Evolutionary conservation across 768 basidiomycete species (phyloP).

Genomic region (Macrolepiota albuminosa): DNA sequence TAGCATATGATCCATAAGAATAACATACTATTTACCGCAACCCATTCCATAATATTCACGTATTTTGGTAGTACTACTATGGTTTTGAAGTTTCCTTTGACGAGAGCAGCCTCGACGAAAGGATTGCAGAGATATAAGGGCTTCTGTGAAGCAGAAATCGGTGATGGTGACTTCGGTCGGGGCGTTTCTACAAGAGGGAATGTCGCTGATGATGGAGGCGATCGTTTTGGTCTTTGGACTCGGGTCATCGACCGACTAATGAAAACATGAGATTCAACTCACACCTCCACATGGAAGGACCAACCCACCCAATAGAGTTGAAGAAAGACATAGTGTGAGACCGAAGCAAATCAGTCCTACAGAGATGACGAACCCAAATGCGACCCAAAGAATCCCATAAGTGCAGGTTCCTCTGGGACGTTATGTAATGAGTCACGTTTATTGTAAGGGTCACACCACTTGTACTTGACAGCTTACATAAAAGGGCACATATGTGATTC

Average conservation of each 20-base stretch:
- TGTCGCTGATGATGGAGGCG: slow-evolving; percentile 67
- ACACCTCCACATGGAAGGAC: background rate
- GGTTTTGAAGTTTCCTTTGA: slow-evolving; percentile 97
- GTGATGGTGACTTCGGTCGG: slow-evolving; percentile 31
- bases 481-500: no score
- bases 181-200: slow-evolving; percentile 45
- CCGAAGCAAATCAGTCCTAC: slow-evolving; percentile 29
- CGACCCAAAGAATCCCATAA: background rate
- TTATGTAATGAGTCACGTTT: background rate
- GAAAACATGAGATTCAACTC: slow-evolving; percentile 4
- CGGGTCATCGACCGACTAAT: slow-evolving; percentile 72
- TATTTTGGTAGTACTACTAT: slow-evolving; percentile 95
- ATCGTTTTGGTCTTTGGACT: slow-evolving; percentile 66
- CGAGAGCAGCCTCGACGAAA: slow-evolving; percentile 94
- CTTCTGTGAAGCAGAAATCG: slow-evolving; percentile 36
- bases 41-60: slow-evolving; percentile 99
- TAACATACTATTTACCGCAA: slow-evolving; percentile 66
- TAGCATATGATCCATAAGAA: background rate
- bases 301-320: slow-evolving; percentile 69
- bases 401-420: background rate
- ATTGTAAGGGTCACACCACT: no score
- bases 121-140: slow-evolving; percentile 90
- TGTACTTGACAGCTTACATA: no score
- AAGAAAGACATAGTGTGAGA: slow-evolving; percentile 68
- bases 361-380: slow-evolving; percentile 1